Evolutionary conservation across 2,329 filamentous ascomycete species (phyloP), one percentile per base, ranked within the genome.

Genomic region (Aureobasidium sp.): DNA sequence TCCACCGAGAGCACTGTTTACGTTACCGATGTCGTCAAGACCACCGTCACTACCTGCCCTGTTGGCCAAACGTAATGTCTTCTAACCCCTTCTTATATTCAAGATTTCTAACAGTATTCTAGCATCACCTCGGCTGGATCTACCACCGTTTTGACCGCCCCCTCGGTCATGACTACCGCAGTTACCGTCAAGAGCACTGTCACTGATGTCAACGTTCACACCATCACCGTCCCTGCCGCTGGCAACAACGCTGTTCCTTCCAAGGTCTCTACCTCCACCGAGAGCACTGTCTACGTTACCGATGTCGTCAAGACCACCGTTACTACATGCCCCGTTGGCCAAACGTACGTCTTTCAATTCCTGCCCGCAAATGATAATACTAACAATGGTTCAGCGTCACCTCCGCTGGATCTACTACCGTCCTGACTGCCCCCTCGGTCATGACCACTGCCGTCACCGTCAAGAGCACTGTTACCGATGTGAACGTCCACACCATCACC

Each of bases 31-130:
- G 67, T 66, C 27, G 60, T 66, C 37, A 66, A 67, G 65, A 63
- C 64, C 59, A 69, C 68, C n/a, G 49, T 73, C 19, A 71, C 69
- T 25, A 67, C 70, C 65, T 76, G 74, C 64, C 73, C 74, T 25
- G 70, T 66, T 21, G 54, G 54, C 9, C 54, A 54, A 5, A 61
- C 60, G 17, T 37, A 37, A 49, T n/a, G n/a, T n/a, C n/a, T n/a
- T n/a, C n/a, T n/a, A n/a, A n/a, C n/a, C n/a, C n/a, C n/a, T n/a
- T n/a, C n/a, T n/a, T n/a, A n/a, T n/a, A n/a, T n/a, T n/a, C n/a
- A n/a, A n/a, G n/a, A n/a, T n/a, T n/a, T n/a, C n/a, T n/a, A n/a
- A n/a, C n/a, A n/a, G n/a, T n/a, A n/a, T n/a, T n/a, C n/a, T n/a
- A n/a, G n/a, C n/a, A 29, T 59, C n/a, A 50, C 33, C 7, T 31